A percentile compares a stretch with the other conserved stretches of the same genome.
Conservation (phyloP, 1,284 basidiomycete genomes). For the Moesziomyces sp. region DNA sequence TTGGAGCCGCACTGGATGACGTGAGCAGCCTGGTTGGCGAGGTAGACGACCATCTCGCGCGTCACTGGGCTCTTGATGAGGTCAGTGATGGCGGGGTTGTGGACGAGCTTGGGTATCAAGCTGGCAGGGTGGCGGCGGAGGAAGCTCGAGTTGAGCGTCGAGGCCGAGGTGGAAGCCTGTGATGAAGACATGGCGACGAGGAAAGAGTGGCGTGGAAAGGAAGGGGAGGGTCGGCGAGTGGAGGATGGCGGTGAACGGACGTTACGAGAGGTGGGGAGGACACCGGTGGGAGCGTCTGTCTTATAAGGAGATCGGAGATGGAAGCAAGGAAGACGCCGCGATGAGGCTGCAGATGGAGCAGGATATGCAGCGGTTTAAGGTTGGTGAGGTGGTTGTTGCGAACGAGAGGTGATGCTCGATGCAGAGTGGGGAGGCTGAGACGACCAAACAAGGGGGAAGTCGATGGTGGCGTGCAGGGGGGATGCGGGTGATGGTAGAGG, state of each 20-base stretch:
- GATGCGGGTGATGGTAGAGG: neutral
- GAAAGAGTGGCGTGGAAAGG: neutral
- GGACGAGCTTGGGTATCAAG: conserved; percentile 63
- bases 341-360: conserved; percentile 16
- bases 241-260: conserved; percentile 3
- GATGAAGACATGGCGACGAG: conserved; percentile 35
- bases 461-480: conserved; percentile 3
- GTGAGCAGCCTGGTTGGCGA: conserved; percentile 65
- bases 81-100: conserved; percentile 66
- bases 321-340: conserved; percentile 23
- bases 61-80: conserved; percentile 65
- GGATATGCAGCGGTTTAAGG: conserved; percentile 31
- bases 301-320: conserved; percentile 42
- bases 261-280: conserved; percentile 4
- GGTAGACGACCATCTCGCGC: conserved; percentile 66
- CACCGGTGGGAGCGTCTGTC: conserved; percentile 4
- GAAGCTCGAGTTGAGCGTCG: conserved; percentile 49
- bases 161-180: conserved; percentile 45
- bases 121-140: conserved; percentile 64
- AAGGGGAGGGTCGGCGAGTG: conserved; percentile 12
- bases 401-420: neutral
- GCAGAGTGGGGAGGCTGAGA: conserved; percentile 1
- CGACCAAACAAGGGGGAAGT: conserved; percentile 24
- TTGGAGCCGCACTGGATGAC: conserved; percentile 65
- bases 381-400: conserved; percentile 12